Conservation (phyloP, 2,329 filamentous ascomycete genomes). For the Microdochium nivale region DNA sequence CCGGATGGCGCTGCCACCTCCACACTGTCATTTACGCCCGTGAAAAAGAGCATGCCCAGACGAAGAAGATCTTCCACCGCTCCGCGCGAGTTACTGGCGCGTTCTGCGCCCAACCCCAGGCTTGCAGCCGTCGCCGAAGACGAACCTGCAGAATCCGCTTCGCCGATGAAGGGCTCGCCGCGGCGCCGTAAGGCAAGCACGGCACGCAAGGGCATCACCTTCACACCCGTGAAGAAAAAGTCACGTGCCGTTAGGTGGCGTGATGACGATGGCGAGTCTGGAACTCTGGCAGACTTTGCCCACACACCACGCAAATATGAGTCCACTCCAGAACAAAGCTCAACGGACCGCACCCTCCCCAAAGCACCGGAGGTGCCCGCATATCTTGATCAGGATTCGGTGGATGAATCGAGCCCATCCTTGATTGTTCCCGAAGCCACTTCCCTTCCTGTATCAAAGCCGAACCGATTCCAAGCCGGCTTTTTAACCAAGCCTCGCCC, state of each 20-base stretch:
- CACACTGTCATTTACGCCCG: conserved; percentile 61
- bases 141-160: conserved; percentile 34
- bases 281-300: conserved; percentile 80
- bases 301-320: conserved; percentile 72
- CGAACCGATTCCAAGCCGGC: conserved; percentile 77
- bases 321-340: conserved; percentile 43
- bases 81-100: conserved; percentile 22
- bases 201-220: conserved; percentile 63
- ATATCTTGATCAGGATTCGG: conserved; percentile 44
- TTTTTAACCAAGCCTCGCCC: conserved; percentile 59
- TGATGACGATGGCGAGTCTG: conserved; percentile 76
- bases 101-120: conserved; percentile 34
- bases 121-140: conserved; percentile 23
- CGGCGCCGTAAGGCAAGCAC: conserved; percentile 62
- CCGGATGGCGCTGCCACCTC: conserved; percentile 63
- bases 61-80: conserved; percentile 47
- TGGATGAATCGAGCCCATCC: conserved; percentile 48
- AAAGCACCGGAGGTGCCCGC: conserved; percentile 43
- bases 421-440: conserved; percentile 42
- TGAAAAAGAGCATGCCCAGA: conserved; percentile 68
- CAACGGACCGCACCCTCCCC: conserved; percentile 38
- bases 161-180: conserved; percentile 72
- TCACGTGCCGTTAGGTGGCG: conserved; percentile 81
- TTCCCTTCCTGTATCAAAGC: conserved; percentile 36
- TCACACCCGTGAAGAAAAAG: conserved; percentile 75